Evolutionary conservation across 352 stramenopile genomes (phyloP).

Genomic region (Hyaloperonospora brassicae): DNA sequence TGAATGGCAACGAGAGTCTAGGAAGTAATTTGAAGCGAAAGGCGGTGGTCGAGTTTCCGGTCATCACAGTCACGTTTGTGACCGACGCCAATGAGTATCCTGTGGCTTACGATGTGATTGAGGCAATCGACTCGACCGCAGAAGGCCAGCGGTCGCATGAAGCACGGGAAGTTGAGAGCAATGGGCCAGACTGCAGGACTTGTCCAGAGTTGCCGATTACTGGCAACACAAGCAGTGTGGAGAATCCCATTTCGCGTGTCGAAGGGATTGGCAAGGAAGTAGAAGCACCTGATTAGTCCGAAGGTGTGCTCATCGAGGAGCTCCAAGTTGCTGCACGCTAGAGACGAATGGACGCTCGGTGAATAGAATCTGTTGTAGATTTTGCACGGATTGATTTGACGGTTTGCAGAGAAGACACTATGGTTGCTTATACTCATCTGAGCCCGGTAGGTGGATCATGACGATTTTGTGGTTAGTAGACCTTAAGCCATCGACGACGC

Average conservation of each 20-base stretch:
- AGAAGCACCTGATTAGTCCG: conserved; percentile 6
- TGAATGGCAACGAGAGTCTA: conserved; percentile 53
- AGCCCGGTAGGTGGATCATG: not conserved
- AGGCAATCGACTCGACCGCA: conserved; percentile 29
- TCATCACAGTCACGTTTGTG: conserved; percentile 49
- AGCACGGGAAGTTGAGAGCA: conserved; percentile 4
- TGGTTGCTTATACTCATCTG: too few species aligned
- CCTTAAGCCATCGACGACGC: conserved; percentile 36
- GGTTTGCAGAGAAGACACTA: conserved; percentile 12
- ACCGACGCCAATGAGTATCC: conserved; percentile 46
- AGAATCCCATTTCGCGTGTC: conserved; percentile 18
- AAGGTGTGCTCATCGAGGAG: conserved; percentile 26
- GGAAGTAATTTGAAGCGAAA: conserved; percentile 75
- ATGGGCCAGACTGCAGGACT: conserved; percentile 2
- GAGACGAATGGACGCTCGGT: conserved; percentile 6
- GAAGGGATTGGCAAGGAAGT: conserved; percentile 13
- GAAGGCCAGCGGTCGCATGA: conserved; percentile 4
- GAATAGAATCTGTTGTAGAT: conserved; percentile 21
- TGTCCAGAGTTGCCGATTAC: conserved; percentile 11
- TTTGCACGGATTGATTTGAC: conserved; percentile 2
- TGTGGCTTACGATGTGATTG: conserved; percentile 59
- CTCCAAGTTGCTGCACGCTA: conserved; percentile 16
- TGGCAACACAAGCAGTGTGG: conserved; percentile 3
- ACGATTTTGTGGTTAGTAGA: conserved; percentile 41
- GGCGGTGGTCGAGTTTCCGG: conserved; percentile 69